Base-by-base conservation (phyloP, 148 eudicot species). In the Rhododendron williamsianum region DNA sequence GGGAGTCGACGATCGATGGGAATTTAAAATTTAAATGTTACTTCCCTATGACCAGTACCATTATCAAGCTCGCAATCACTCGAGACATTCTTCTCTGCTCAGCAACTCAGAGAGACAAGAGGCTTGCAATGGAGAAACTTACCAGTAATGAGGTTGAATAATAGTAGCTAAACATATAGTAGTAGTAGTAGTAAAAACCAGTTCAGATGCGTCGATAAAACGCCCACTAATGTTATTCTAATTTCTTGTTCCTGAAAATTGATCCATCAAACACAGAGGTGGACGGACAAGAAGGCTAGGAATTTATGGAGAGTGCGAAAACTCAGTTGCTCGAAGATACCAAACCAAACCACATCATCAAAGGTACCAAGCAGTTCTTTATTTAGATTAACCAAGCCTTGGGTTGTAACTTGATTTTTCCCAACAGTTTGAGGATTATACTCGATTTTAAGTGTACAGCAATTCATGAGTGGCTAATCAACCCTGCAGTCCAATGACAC, bases 401-500 rank as follows among this genome's bases (percentile, higher is more conserved):
- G 25, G n/a, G n/a, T 81, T 15, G 67, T 80, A 54, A 56, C 83
- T 81, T 23, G 83, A 19, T 18, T 27, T 52, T 43, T 13, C 16
- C 33, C 48, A 36, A 43, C 36, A 43, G 19, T 19, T 52, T 52
- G 19, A 52, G 56, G 36, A 27, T 3, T 58, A 41, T 52, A 33
- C 65, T 6, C 13, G 21, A 60, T 12, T 74, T 63, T 12, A 5
- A 58, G 51, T 2, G 2, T 2, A 60, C 74, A 63, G 52, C 84
- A 7, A 4, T 8, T 41, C 33, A 16, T 7, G 35, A 23, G 38
- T 25, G 56, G 54, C 46, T 45, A 33, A 11, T 88, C 86, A 92
- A 86, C 93, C 93, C 87, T 91, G 92, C 85, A 92, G 94, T 27
- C 94, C 94, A 81, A 92, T 92, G 52, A 92, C 83, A 87, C 94